A percentile compares a stretch with the other conserved stretches of the same genome.
These are phyloP conservation scores for Ottelia alismoides DNA, from an alignment of 106 monocot species.

Conservation along the genomic window DNA sequence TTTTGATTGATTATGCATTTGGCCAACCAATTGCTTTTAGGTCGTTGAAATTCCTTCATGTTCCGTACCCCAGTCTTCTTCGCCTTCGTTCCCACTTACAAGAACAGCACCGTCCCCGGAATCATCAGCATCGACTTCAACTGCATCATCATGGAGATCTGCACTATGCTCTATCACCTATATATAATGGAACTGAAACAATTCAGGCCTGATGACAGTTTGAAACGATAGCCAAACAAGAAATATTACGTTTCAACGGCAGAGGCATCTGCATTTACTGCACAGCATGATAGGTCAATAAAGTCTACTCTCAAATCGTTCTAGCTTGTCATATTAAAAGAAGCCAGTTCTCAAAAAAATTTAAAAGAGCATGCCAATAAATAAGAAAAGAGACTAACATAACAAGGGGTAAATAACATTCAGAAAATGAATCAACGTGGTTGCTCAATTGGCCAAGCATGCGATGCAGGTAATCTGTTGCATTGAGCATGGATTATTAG, in stretches of 20 bases:
- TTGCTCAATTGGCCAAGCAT: no score
- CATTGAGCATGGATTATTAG: no score
- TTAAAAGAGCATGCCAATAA: no score
- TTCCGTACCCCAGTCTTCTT: conserved; percentile 61
- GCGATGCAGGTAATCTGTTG: no score
- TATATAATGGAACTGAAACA: no score
- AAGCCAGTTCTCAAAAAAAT: neutral
- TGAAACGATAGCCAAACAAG: neutral
- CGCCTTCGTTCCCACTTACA: conserved; percentile 50
- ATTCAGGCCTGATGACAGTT: no score
- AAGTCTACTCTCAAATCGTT: neutral
- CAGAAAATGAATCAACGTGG: no score
- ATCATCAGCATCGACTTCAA: conserved; percentile 48
- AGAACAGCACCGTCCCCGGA: conserved; percentile 42
- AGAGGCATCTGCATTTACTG: neutral
- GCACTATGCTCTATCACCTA: conserved; percentile 15
- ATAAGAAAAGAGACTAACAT: no score
- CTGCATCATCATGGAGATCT: conserved; percentile 31
- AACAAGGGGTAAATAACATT: no score
- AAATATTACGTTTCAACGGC: neutral
- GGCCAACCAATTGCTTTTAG: conserved; percentile 55
- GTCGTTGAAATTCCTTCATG: conserved; percentile 53
- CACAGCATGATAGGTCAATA: neutral
- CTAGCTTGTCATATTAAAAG: neutral
- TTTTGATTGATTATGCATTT: conserved; percentile 27